Evolutionary conservation across 345 rosid species (phyloP), one percentile per base, ranked within the genome.

Genomic region (Clausena lansium): DNA sequence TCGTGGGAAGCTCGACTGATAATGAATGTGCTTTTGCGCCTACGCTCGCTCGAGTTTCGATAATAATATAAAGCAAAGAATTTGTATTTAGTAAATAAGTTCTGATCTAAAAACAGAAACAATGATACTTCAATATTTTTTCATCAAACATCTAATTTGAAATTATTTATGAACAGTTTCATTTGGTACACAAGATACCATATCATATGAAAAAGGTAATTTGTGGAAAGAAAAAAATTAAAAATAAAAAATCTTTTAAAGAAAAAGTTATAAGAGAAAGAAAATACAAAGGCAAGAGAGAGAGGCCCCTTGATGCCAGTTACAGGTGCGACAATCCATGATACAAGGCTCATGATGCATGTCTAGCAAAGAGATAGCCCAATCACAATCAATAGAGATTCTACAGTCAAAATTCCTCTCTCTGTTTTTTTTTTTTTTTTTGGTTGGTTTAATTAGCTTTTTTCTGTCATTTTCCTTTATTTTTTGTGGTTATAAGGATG

Each of bases 311-410:
- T 59, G 66, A 50, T 83, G 83, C 35, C 22, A 35, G 8, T 27
- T 52, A 45, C 36, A 77, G 78, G 80, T 41, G 89, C 76, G 84
- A 91, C 95, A 89, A 85, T 74, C 73, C 89, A 91, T 85, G 88
- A 85, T 83, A 74, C 85, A 84, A 73, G 79, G 77, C 81, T 81
- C 85, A 91, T 89, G 88, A 91, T 91, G 85, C 60, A 75, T 91
- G 92, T 87, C 91, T 76, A 63, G 32, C 74, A 91, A 91, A 89
- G 91, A 70, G 80, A 77, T 81, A 81, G 74, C 85, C 84, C 83
- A 76, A 85, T 89, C 89, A 79, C 86, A 76, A 86, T 87, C 89
- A 83, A 79, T 71, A 25, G 61, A 82, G 83, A 85, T 77, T 77
- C 82, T 36, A 52, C 58, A 73, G 71, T 75, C 58, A 71, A 73